Base-by-base conservation (phyloP, 306 rosid species). In the Potentilla sterilis region DNA sequence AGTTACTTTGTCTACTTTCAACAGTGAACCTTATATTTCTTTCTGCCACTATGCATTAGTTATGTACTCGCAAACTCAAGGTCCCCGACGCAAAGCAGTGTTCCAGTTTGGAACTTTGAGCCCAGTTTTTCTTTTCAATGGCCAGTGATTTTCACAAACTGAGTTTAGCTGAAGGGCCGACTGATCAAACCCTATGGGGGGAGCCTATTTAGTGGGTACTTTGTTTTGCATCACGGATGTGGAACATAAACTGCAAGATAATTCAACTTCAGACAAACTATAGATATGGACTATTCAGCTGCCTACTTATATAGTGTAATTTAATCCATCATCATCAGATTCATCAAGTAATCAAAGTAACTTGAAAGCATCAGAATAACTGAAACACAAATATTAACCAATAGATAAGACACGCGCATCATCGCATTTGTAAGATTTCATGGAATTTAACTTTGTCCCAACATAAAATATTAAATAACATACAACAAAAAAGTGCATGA, bases 181-280 rank as follows among this genome's bases (percentile, higher is more conserved):
- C 2, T n/a, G 47, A 32, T 58, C 75, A 48, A 58, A n/a, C 67
- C 57, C 28, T 69, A 15, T 21, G 46, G 65, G 46, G 65, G 62
- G 49, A 55, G 58, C 41, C 3, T n/a, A 48, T 58, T 70, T 3
- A 70, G 77, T 57, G 18, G 67, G 59, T 64, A 55, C 81, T 79
- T 81, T 67, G 83, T 83, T 85, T 90, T 63, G 86, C 88, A 71
- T 90, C 96, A 5, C 83, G 90, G 82, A 94, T 87, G 80, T 88
- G 89, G 82, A 94, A 87, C 97, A 90, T 92, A 70, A 92, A 88
- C 98, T 94, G 87, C 86, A 79, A 62, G 52, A 81, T 10, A 74
- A 54, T 65, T 62, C 80, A 40, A 35, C 13, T 3, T 54, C 62
- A 70, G 41, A 72, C 49, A 75, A 76, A 70, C 70, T 18, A 47